Conservation (phyloP, 805 yeast species). For the Candida nitratophila region DNA sequence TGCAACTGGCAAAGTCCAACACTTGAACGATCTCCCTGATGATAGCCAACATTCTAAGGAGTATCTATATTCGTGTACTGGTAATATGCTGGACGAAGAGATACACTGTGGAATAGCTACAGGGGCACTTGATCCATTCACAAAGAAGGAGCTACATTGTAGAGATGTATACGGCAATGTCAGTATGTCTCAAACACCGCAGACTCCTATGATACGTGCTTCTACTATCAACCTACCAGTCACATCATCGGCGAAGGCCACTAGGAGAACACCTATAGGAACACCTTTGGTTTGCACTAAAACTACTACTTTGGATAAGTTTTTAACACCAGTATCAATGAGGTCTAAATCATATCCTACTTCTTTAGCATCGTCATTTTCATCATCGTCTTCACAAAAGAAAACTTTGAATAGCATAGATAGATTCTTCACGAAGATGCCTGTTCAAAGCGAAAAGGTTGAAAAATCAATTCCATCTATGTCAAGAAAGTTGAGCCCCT, state of each 20-base stretch:
- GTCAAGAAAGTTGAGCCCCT: background rate
- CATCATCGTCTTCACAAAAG: background rate
- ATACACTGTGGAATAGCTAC: conserved; percentile 50
- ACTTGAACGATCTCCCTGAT: conserved; percentile 52
- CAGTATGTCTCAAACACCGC: background rate
- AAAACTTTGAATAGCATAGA: conserved; percentile 3
- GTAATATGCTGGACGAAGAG: conserved; percentile 33
- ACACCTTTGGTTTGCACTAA: background rate
- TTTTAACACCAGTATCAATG: background rate
- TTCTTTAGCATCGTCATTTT: background rate
- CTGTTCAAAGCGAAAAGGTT: background rate
- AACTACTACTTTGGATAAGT: background rate
- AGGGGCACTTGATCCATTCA: conserved; percentile 65
- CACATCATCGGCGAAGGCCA: background rate
- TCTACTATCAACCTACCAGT: background rate
- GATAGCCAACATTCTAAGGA: conserved; percentile 10
- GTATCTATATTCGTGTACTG: conserved; percentile 34
- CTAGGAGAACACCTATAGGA: background rate
- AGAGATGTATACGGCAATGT: conserved; percentile 30
- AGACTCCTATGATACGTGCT: background rate
- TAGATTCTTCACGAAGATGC: conserved; percentile 3
- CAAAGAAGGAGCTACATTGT: conserved; percentile 38
- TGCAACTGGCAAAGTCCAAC: conserved; percentile 33
- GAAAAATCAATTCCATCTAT: background rate
- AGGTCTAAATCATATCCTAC: conserved; percentile 3